Conservation (phyloP, 345 rosid species). For the Pseudoturritis turrita region DNA sequence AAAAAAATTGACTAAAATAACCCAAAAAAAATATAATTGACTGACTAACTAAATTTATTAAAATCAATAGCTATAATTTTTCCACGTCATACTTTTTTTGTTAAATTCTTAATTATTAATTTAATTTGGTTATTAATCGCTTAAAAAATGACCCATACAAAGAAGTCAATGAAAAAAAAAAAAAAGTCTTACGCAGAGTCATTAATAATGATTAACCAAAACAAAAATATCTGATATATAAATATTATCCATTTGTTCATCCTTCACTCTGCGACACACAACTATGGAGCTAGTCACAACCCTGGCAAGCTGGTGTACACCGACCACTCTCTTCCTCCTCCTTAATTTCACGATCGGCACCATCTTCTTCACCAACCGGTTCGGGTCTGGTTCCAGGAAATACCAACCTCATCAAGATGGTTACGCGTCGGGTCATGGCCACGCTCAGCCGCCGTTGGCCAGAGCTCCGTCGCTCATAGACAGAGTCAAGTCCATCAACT, state of each 20-base stretch:
- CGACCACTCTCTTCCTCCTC: slow-evolving; percentile 42
- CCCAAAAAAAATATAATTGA: too few species aligned
- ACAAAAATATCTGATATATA: slow-evolving; percentile 21
- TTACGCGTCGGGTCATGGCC: slow-evolving; percentile 34
- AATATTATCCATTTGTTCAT: slow-evolving; percentile 6
- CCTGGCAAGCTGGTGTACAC: slow-evolving; percentile 36
- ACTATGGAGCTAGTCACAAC: slow-evolving; percentile 27
- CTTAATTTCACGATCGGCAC: slow-evolving; percentile 36
- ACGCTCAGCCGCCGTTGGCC: slow-evolving; percentile 15
- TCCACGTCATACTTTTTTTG: too few species aligned
- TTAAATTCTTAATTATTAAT: too few species aligned
- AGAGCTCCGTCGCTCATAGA: slow-evolving; percentile 51
- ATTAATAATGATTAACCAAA: slow-evolving; percentile 7
- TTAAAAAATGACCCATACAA: neutral
- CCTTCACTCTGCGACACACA: slow-evolving; percentile 19
- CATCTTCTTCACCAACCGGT: slow-evolving; percentile 29
- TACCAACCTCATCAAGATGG: slow-evolving; percentile 7
- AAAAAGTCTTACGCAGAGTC: neutral
- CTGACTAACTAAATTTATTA: too few species aligned
- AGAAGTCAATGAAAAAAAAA: neutral
- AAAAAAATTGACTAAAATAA: too few species aligned
- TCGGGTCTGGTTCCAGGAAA: slow-evolving; percentile 13
- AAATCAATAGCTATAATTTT: too few species aligned
- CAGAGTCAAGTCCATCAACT: slow-evolving; percentile 45
- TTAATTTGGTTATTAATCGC: too few species aligned